phyloP scores from a whole-genome alignment of 306 rosid species.

The Begonia fuchsioides region DNA sequence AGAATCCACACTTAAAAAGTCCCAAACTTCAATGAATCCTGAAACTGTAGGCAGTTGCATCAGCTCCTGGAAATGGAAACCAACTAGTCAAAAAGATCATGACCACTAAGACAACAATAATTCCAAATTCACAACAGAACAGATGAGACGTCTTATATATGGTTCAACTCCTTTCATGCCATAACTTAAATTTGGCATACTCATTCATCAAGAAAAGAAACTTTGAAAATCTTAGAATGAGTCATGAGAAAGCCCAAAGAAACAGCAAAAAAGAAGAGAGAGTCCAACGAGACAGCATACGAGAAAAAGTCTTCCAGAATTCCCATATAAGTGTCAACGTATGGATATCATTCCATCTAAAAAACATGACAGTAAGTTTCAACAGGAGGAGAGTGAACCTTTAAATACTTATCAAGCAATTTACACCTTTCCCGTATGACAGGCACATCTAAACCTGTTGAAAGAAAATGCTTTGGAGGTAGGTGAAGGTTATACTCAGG shows the following conservation, averaged over 20 bases:
- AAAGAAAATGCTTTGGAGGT: slow-evolving; percentile 96
- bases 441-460: slow-evolving; percentile 77
- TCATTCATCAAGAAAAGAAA: too few species aligned
- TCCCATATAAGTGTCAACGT: too few species aligned
- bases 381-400: slow-evolving; percentile 26
- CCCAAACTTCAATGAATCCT: slow-evolving; percentile 99
- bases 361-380: too few species aligned
- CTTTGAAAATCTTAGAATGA: background rate
- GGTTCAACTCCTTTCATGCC: too few species aligned
- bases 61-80: slow-evolving; percentile 48
- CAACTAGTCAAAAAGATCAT: slow-evolving; percentile 9
- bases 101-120: slow-evolving; percentile 11
- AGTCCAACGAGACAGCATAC: too few species aligned
- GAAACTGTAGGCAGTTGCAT: slow-evolving; percentile 90
- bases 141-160: background rate
- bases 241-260: background rate
- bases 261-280: too few species aligned
- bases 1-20: slow-evolving; percentile 94
- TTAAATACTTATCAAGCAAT: slow-evolving; percentile 67
- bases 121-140: background rate
- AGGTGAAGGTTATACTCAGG: slow-evolving; percentile 81
- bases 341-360: too few species aligned
- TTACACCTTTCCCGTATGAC: slow-evolving; percentile 82
- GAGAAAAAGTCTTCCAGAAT: too few species aligned
- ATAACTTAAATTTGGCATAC: too few species aligned